phyloP scores from a whole-genome alignment of 192 early-diverging fungal genomes.

The Helicostylum pulchrum region DNA sequence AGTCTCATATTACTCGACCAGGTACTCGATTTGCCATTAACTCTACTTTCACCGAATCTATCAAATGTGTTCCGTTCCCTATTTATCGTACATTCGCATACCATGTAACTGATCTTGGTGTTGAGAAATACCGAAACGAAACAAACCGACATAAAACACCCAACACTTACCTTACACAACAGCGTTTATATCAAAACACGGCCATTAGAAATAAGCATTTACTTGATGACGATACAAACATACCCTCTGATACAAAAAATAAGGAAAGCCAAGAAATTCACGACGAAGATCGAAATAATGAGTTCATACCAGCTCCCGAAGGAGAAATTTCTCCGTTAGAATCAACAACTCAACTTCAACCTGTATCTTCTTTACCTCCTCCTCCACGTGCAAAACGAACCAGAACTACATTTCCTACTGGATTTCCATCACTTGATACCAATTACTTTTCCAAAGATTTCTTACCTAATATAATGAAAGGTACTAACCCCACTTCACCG shows the following conservation, averaged over 20 bases:
- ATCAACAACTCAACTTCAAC: neutral
- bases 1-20: constrained; percentile 19
- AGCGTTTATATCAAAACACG: neutral
- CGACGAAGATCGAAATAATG: neutral
- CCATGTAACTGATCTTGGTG: constrained; percentile 15
- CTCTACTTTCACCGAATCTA: constrained; percentile 9
- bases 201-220: neutral
- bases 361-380: constrained; percentile 16
- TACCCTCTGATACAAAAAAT: neutral
- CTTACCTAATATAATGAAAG: constrained; percentile 6
- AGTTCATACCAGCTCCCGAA: no score
- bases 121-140: constrained; percentile 7
- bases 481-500: no score
- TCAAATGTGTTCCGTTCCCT: constrained; percentile 28
- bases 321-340: neutral
- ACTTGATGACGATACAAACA: neutral
- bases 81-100: constrained; percentile 19
- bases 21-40: constrained; percentile 31
- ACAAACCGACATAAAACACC: neutral
- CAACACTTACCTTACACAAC: neutral
- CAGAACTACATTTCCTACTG: constrained; percentile 3
- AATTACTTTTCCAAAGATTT: neutral
- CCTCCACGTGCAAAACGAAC: constrained; percentile 22
- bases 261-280: neutral
- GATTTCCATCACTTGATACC: constrained; percentile 1